Evolutionary conservation across 306 rosid genomes (phyloP).

Genomic region (Potentilla sterilis): DNA sequence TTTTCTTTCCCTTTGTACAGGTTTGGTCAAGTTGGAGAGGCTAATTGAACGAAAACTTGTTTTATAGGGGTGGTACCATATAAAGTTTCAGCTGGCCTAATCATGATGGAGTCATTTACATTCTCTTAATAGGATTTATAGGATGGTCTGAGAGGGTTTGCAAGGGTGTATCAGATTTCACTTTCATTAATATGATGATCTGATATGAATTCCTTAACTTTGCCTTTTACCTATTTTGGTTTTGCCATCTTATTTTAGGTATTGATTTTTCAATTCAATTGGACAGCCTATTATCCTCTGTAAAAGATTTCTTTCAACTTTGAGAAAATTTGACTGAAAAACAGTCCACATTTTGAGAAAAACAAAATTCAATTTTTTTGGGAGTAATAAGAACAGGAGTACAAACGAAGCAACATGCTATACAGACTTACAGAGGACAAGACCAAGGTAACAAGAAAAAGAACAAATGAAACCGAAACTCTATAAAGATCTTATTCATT

Average conservation of each 20-base stretch:
- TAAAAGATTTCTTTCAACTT: background rate
- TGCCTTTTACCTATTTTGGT: background rate
- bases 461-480: background rate
- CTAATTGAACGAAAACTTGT: background rate
- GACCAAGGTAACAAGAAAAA: background rate
- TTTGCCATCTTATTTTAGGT: background rate
- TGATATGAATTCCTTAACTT: background rate
- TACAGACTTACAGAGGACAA: background rate
- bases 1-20: background rate
- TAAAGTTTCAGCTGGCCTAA: background rate
- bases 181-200: too few relatives aligned
- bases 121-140: background rate
- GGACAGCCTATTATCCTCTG: background rate
- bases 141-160: too few relatives aligned
- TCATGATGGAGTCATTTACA: background rate
- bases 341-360: too few relatives aligned
- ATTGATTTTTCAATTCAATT: background rate
- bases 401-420: background rate
- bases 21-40: background rate
- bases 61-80: background rate
- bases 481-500: conserved; percentile 4
- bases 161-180: too few relatives aligned
- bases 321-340: background rate
- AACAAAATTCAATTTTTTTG: too few relatives aligned
- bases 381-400: too few relatives aligned